phyloP scores from a whole-genome alignment of 768 basidiomycete species.

The Podaxis pistillaris region DNA sequence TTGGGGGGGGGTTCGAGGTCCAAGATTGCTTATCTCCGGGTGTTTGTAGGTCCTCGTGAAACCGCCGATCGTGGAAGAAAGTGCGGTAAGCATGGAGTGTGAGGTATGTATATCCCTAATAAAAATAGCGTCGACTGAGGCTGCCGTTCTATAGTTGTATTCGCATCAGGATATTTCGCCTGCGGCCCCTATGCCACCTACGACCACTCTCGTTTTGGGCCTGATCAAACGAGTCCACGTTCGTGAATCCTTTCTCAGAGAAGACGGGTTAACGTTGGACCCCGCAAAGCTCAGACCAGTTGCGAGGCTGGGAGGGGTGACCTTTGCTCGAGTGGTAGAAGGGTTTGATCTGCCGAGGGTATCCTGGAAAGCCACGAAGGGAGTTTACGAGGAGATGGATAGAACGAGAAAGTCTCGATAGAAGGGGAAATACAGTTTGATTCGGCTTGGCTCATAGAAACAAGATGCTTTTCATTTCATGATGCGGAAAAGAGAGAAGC shows the following conservation, averaged over 20 bases:
- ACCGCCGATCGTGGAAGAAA: constrained; percentile 55
- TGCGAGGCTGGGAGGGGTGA: constrained; percentile 53
- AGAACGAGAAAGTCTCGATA: constrained; percentile 6
- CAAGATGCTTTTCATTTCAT: constrained; percentile 4
- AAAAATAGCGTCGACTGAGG: constrained; percentile 9
- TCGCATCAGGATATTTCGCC: constrained; percentile 47
- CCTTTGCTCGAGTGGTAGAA: constrained; percentile 47
- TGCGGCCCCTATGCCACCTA: constrained; percentile 32
- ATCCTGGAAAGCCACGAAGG: constrained; percentile 32
- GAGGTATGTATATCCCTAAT: constrained; percentile 37
- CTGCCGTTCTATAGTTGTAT: constrained; percentile 38
- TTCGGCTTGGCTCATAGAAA: not conserved
- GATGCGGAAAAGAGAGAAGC: not conserved
- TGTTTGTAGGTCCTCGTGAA: constrained; percentile 41
- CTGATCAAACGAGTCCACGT: constrained; percentile 54
- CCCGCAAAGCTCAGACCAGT: constrained; percentile 46
- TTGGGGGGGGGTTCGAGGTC: not conserved
- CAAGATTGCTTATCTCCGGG: constrained; percentile 2
- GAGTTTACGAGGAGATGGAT: constrained; percentile 25
- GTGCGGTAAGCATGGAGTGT: constrained; percentile 61
- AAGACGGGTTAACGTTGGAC: constrained; percentile 42
- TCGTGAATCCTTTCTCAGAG: constrained; percentile 43
- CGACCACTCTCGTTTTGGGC: constrained; percentile 50
- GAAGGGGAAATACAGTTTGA: not conserved
- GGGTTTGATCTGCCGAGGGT: constrained; percentile 45